Conservation (phyloP, 2,329 filamentous ascomycete genomes). For the Aspergillus fructus region DNA sequence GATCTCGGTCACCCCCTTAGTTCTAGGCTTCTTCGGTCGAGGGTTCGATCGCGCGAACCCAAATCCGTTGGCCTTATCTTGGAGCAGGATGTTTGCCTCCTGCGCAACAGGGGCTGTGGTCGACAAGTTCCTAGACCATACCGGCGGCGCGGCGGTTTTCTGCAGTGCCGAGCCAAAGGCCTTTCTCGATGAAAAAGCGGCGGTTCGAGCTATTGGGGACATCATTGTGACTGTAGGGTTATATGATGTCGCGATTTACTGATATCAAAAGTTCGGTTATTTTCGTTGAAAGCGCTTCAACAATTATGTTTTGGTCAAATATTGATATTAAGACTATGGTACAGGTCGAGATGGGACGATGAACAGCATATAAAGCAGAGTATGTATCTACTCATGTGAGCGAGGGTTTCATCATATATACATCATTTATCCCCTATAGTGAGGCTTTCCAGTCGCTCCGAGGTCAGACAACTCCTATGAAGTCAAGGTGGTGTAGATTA, state of each 20-base stretch:
- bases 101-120: slow-evolving; percentile 17
- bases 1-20: slow-evolving; percentile 54
- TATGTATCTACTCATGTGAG: not conserved
- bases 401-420: not conserved
- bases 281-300: not conserved
- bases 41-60: slow-evolving; percentile 54
- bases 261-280: not conserved
- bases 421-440: not conserved
- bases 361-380: too few species aligned
- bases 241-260: not conserved
- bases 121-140: slow-evolving; percentile 19
- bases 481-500: not conserved
- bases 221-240: slow-evolving; percentile 9
- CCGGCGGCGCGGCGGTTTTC: slow-evolving; percentile 8
- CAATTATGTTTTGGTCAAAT: not conserved
- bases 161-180: slow-evolving; percentile 9
- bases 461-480: not conserved
- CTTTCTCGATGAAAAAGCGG: slow-evolving; percentile 7
- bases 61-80: slow-evolving; percentile 51
- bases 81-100: slow-evolving; percentile 41
- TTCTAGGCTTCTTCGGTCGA: slow-evolving; percentile 50
- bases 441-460: not conserved
- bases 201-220: not conserved
- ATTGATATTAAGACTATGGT: not conserved
- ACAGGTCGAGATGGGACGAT: not conserved